Conservation (phyloP, 2,329 filamentous ascomycete species). For the Aspergillus vadensis region DNA sequence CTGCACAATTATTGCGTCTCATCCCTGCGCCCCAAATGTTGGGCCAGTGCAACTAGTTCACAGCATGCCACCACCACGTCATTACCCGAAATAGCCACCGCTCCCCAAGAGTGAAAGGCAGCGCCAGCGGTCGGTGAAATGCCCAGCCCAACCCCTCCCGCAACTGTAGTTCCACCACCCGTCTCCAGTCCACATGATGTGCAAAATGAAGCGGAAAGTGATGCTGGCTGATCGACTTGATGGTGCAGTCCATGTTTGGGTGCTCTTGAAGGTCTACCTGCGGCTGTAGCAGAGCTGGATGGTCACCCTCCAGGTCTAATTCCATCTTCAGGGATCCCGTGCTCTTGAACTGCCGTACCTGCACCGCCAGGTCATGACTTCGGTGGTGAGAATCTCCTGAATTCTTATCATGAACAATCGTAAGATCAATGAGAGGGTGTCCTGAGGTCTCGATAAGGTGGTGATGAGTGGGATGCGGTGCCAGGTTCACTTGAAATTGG, state of each 20-base stretch:
- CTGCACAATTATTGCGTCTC: not conserved
- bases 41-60: not conserved
- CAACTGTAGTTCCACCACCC: slow-evolving; percentile 20
- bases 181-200: slow-evolving; percentile 22
- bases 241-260: slow-evolving; percentile 21
- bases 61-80: slow-evolving; percentile 19
- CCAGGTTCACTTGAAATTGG: slow-evolving; percentile 14
- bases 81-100: slow-evolving; percentile 16
- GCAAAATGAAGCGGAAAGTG: slow-evolving; percentile 23
- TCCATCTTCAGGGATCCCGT: slow-evolving; percentile 16
- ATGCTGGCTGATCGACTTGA: slow-evolving; percentile 21
- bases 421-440: slow-evolving; percentile 16
- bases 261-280: slow-evolving; percentile 21
- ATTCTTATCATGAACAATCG: slow-evolving; percentile 13
- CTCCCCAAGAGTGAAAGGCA: slow-evolving; percentile 19
- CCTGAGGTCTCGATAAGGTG: slow-evolving; percentile 4
- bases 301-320: slow-evolving; percentile 18
- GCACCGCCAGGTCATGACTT: slow-evolving; percentile 16
- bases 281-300: slow-evolving; percentile 17
- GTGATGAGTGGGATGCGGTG: slow-evolving; percentile 8
- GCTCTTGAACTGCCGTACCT: slow-evolving; percentile 15
- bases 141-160: slow-evolving; percentile 20
- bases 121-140: slow-evolving; percentile 18
- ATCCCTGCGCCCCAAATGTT: not conserved
- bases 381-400: slow-evolving; percentile 2